A percentile compares a stretch with the other conserved stretches of the same genome.
Conservation (phyloP, 2,329 filamentous ascomycete genomes). For the Sporothrix schenckii region DNA sequence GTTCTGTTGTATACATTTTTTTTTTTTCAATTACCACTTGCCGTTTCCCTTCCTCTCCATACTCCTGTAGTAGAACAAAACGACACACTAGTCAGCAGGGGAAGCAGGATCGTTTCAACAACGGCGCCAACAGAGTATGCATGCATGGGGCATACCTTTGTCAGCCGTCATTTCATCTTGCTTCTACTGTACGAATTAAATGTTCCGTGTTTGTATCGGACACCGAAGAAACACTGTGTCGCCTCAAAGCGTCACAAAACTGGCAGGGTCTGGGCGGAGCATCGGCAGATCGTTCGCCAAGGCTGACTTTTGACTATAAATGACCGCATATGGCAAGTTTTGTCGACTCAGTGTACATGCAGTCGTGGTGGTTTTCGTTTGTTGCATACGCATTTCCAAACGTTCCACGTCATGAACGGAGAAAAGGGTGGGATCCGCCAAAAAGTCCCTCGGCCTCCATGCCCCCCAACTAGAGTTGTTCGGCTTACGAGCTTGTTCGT, state of each 20-base stretch:
- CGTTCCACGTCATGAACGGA: background rate
- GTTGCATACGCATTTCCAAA: conserved; percentile 1
- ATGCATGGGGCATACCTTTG: background rate
- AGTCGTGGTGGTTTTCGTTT: background rate
- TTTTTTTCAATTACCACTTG: too few relatives aligned
- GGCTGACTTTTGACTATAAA: conserved; percentile 16
- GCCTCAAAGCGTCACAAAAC: background rate
- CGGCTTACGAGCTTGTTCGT: too few relatives aligned
- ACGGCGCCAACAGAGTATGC: background rate
- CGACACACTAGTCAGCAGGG: background rate
- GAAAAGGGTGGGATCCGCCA: background rate
- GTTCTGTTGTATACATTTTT: too few relatives aligned
- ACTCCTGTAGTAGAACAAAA: background rate
- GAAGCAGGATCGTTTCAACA: background rate
- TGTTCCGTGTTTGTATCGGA: too few relatives aligned
- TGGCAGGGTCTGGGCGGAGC: background rate
- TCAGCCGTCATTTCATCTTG: background rate
- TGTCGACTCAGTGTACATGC: background rate
- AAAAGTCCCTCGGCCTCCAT: too few relatives aligned
- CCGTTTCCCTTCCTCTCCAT: too few relatives aligned
- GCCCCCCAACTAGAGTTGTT: too few relatives aligned
- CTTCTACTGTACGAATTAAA: too few relatives aligned
- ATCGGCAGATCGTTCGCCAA: background rate
- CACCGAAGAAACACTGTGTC: background rate
- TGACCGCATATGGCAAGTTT: background rate